Base-by-base conservation (phyloP, 768 basidiomycete genomes). In the Hemileccinum rubropunctum region DNA sequence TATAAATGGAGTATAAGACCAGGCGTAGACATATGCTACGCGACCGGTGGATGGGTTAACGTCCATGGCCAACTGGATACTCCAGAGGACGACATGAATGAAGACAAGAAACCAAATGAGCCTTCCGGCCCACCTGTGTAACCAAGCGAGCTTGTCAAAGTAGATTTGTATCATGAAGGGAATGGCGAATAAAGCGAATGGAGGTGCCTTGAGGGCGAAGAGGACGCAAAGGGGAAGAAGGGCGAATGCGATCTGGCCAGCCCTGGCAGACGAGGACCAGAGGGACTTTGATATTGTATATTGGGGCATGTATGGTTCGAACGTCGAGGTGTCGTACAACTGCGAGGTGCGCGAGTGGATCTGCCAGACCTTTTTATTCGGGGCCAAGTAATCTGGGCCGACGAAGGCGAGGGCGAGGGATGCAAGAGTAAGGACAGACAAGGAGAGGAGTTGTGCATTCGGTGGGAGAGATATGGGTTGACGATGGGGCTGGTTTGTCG, bases 61-160 rank as follows among this genome's bases (percentile, higher is more conserved):
- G 51, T 90, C 86, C 13, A 63, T 69, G 35, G 66, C 63, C 37
- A 91, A 71, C 61, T 90, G 84, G 6, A 85, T 74, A 49, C 80
- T 82, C 89, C 88, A 91, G 1, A 84, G 67, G 3, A 67, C 72
- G 28, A 84, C 80, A 63, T 91, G 88, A 3, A 81, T 56, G 3
- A 76, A 64, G 7, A 79, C 76, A 46, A 86, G 63, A 41, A 81
- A 62, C 82, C 85, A 91, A 18, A 89, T 75, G 37, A 90, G 67
- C 45, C 87, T 73, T 2, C 84, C 89, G 4, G 78, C 70, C 82
- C 87, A 87, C 23, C 79, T 78, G 65, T 91, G 89, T 7, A 89
- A 69, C 67, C 81, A 75, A 5, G 81, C 76, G 10, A 90, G 78
- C 62, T 88, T 88, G 73, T 91, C 88, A 58, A 85, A 86, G 58